Percentiles rank a stretch among this genome's conserved stretches.
Conservation (phyloP, 225 moss, liverwort and hornwort genomes). For the Marchantia paleacea region DNA sequence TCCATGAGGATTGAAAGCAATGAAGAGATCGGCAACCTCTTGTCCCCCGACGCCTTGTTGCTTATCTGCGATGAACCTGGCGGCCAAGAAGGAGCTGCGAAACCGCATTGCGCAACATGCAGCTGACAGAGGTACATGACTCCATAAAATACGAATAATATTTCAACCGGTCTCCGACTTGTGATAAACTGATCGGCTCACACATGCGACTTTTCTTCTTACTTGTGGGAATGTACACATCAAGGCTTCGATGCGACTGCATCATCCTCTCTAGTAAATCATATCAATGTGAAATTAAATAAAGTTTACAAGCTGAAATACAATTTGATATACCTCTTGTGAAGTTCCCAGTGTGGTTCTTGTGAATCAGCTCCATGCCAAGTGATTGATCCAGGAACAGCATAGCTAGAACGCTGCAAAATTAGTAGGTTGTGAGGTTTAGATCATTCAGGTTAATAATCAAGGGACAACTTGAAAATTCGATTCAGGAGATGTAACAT, state of each 20-base stretch:
- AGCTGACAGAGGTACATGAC: background rate
- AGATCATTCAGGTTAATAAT: no score
- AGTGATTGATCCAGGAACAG: conserved; percentile 27
- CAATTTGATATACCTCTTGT: conserved; percentile 20
- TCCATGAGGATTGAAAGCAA: conserved; percentile 76
- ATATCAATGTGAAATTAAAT: background rate
- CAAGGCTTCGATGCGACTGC: background rate
- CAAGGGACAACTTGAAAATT: no score
- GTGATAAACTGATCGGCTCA: background rate
- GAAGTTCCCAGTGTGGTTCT: conserved; percentile 31
- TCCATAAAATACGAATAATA: background rate
- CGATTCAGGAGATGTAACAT: no score
- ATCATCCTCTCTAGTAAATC: background rate
- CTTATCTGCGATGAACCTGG: conserved; percentile 54
- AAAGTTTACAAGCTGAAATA: background rate
- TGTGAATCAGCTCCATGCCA: conserved; percentile 40
- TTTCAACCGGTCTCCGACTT: background rate
- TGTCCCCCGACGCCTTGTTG: conserved; percentile 30
- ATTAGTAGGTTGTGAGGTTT: background rate
- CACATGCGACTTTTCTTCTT: background rate
- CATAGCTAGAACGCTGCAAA: conserved; percentile 22
- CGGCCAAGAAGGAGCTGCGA: conserved; percentile 73
- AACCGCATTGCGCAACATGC: background rate
- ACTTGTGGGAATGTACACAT: background rate
- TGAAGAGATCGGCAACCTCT: conserved; percentile 53